Evolutionary conservation across 73 alveolate genomes (phyloP).

Genomic region (Symbiodinium pilosum): DNA sequence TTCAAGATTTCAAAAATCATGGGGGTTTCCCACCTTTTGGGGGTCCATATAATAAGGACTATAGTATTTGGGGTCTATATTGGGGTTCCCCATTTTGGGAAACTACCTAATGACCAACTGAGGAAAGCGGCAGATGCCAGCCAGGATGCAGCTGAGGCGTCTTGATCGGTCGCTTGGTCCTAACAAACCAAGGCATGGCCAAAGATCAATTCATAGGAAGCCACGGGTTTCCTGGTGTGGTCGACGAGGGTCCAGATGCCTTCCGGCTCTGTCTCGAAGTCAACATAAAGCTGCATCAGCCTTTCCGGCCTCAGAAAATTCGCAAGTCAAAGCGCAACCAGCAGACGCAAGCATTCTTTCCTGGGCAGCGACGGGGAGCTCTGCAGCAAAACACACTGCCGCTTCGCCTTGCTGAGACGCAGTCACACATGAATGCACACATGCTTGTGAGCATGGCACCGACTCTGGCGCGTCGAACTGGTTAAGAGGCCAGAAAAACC

Average conservation of each 20-base stretch:
- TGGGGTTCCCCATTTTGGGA: too few species aligned
- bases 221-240: constrained; percentile 33
- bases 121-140: constrained; percentile 53
- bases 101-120: too few species aligned
- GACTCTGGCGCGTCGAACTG: background rate
- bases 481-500: constrained; percentile 60
- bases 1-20: too few species aligned
- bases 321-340: too few species aligned
- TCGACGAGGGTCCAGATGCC: constrained; percentile 72
- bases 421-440: background rate
- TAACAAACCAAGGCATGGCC: too few species aligned
- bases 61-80: too few species aligned
- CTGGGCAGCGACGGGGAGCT: constrained; percentile 44
- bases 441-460: background rate
- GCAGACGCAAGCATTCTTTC: too few species aligned
- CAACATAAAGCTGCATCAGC: constrained; percentile 53
- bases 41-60: too few species aligned
- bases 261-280: constrained; percentile 51
- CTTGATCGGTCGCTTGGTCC: constrained; percentile 81
- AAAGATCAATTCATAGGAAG: background rate
- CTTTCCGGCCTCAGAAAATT: constrained; percentile 36
- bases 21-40: too few species aligned
- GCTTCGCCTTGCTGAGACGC: constrained; percentile 23
- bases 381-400: constrained; percentile 62
- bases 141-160: constrained; percentile 82